phyloP scores from a whole-genome alignment of 2,329 filamentous ascomycete genomes.

The Diplodia mutila region DNA sequence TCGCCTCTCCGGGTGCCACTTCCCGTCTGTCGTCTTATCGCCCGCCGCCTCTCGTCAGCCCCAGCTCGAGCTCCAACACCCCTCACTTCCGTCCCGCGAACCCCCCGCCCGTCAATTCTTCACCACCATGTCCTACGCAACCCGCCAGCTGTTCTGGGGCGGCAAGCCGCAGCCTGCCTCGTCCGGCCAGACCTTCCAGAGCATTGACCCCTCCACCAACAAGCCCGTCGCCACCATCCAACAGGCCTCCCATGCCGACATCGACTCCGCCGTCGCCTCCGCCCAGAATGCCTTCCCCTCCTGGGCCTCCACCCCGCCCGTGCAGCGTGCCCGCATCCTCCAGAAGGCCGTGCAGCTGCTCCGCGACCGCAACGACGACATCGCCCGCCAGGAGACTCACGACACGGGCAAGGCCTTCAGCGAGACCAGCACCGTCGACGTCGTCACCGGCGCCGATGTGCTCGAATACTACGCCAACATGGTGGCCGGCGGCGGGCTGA shows the following conservation, averaged over 20 bases:
- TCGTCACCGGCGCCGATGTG: slow-evolving; percentile 81
- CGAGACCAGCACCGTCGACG: slow-evolving; percentile 82
- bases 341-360: slow-evolving; percentile 75
- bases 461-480: slow-evolving; percentile 85
- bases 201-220: slow-evolving; percentile 74
- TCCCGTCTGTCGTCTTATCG: slow-evolving; percentile 2
- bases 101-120: not conserved
- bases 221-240: slow-evolving; percentile 72
- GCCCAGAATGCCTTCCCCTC: slow-evolving; percentile 71
- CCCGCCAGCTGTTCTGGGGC: slow-evolving; percentile 73
- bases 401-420: slow-evolving; percentile 87
- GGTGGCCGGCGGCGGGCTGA: slow-evolving; percentile 75
- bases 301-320: slow-evolving; percentile 77
- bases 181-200: slow-evolving; percentile 67
- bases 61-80: slow-evolving; percentile 4
- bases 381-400: slow-evolving; percentile 77
- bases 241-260: slow-evolving; percentile 66
- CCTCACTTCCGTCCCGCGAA: slow-evolving; percentile 5
- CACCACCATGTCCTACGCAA: slow-evolving; percentile 43
- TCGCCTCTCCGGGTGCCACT: not conserved
- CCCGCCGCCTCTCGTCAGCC: not conserved
- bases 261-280: slow-evolving; percentile 73
- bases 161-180: slow-evolving; percentile 67
- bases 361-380: slow-evolving; percentile 75
- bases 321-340: slow-evolving; percentile 75